Conservation (phyloP, 106 monocot genomes). For the Ottelia alismoides region DNA sequence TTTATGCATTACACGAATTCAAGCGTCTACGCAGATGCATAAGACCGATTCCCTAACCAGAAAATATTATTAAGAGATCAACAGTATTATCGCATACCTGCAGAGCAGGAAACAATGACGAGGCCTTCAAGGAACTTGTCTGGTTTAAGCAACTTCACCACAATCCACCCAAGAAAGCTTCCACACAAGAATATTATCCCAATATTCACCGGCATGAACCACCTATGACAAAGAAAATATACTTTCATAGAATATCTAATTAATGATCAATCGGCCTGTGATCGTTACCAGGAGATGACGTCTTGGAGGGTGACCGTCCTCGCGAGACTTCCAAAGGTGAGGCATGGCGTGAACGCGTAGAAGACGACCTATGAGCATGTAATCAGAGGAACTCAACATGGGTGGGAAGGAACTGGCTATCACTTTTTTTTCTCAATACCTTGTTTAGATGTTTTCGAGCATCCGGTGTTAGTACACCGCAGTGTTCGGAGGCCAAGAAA, state of each 20-base stretch:
- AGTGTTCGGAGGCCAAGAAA: conserved; percentile 23
- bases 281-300: conserved; percentile 42
- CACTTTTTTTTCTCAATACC: too few species aligned
- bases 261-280: too few species aligned
- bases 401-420: neutral
- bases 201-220: conserved; percentile 85
- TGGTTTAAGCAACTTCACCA: conserved; percentile 53
- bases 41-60: neutral
- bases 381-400: too few species aligned
- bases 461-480: conserved; percentile 20
- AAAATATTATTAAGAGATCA: neutral
- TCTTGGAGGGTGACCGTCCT: conserved; percentile 33
- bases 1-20: neutral
- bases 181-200: conserved; percentile 45
- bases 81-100: conserved; percentile 43
- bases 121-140: conserved; percentile 41
- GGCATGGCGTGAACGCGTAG: conserved; percentile 28
- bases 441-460: conserved; percentile 46
- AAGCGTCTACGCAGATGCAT: neutral
- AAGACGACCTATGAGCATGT: conserved; percentile 24
- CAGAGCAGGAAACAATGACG: conserved; percentile 49
- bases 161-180: conserved; percentile 52
- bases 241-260: too few species aligned
- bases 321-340: conserved; percentile 32
- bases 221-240: conserved; percentile 53